Percentiles rank a stretch among this genome's conserved stretches.
These are phyloP conservation scores for Entomortierella lignicola DNA, from an alignment of 192 early-diverging fungal species.

Conservation along the genomic window DNA sequence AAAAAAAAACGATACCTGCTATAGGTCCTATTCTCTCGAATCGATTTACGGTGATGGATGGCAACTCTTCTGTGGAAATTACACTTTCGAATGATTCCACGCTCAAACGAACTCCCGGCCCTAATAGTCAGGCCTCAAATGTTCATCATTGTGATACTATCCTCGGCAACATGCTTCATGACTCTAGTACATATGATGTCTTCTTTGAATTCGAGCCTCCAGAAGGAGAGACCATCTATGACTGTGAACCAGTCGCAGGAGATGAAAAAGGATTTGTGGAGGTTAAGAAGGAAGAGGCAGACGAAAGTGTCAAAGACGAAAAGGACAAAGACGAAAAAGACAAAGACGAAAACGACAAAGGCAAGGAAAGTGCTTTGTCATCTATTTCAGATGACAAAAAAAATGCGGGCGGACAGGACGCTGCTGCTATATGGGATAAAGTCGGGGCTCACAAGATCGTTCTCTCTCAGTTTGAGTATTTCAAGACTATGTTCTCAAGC, in stretches of 20 bases:
- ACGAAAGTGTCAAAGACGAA: neutral
- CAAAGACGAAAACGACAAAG: neutral
- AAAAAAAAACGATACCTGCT: too few relatives aligned
- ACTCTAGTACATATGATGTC: conserved; percentile 18
- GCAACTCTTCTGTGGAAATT: neutral
- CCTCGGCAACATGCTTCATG: conserved; percentile 18
- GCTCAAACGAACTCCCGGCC: neutral
- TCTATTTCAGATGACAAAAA: neutral
- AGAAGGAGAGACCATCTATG: neutral
- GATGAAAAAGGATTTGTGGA: neutral
- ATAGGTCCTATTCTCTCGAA: neutral
- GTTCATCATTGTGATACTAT: conserved; percentile 10
- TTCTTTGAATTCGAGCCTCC: conserved; percentile 28
- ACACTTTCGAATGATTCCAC: neutral
- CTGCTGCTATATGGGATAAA: neutral
- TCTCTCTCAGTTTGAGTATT: conserved; percentile 28
- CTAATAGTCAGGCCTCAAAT: neutral
- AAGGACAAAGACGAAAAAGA: neutral
- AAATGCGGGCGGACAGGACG: neutral
- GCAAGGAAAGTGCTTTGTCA: neutral
- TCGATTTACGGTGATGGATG: neutral
- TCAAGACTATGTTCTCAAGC: conserved; percentile 34
- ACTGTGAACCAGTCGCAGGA: neutral
- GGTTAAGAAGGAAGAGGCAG: neutral
- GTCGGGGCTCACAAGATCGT: conserved; percentile 30